Evolutionary conservation across 2,329 filamentous ascomycete genomes (phyloP), one percentile per base, ranked within the genome.

Genomic region (Periconia sp.): DNA sequence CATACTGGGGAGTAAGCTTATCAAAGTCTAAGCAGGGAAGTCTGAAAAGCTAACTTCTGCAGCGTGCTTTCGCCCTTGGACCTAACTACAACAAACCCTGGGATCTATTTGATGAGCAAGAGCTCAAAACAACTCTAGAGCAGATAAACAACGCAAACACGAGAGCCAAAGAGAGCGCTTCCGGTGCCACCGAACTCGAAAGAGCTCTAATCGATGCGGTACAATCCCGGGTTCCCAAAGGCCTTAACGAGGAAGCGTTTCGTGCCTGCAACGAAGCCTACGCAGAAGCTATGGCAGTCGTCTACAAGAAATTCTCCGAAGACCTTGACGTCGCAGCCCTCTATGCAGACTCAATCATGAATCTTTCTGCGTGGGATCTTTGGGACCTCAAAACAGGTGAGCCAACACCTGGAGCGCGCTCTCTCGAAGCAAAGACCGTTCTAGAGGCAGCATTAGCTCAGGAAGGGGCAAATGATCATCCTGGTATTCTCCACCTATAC

Each of bases 31-130:
- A 7, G 22, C 5, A 23, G 17, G 19, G 24, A 32, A 33, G 41
- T 22, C n/a, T 11, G 15, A 32, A 8, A 26, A 35, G 23, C 69
- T 87, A 42, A 58, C 25, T n/a, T 9, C 9, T 24, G n/a, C 35
- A 65, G 61, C 56, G 57, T 4, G 84, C 88, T 0, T 91, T 87
- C 61, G 76, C 84, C 1, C 70, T 88, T 0, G 88, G 88, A 0
- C 88, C 88, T 3, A 91, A 92, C 59, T 86, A 88, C 66, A 89
- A 92, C 71, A 89, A 91, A 59, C 84, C 87, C 0, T 91, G 88
- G 88, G 79, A 82, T 19, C 76, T 82, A 17, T 89, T 91, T 52
- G 85, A 87, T 40, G 68, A 76, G 1, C 68, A 74, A 0, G 87
- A 91, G 51, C 71, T 86, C 4, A 66, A 73, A 9, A 65, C 59